Conservation (phyloP, 495 filamentous ascomycete genomes). For the Aspergillus avenaceus region DNA sequence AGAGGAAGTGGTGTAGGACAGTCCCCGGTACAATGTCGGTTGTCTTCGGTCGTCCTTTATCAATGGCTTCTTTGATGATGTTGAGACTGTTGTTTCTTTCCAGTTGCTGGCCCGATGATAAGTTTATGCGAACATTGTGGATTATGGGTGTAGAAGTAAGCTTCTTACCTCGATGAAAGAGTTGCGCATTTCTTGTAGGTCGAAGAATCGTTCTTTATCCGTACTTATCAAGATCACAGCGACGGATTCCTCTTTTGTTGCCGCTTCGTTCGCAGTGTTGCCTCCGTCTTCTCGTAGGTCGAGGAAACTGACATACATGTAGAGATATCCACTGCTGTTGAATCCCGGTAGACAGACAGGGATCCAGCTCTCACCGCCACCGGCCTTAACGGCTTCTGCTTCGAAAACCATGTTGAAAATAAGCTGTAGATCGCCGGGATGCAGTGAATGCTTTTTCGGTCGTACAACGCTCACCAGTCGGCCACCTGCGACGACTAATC, state of each 20-base stretch:
- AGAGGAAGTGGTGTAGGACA: conserved; percentile 83
- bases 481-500: conserved; percentile 89
- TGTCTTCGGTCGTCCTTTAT: conserved; percentile 62
- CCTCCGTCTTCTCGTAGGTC: conserved; percentile 34
- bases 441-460: conserved; percentile 91
- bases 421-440: conserved; percentile 91
- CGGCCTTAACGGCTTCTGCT: conserved; percentile 79
- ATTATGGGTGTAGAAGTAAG: neutral
- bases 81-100: conserved; percentile 71
- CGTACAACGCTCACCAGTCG: conserved; percentile 90
- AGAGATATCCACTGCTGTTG: conserved; percentile 95
- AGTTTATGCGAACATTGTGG: neutral
- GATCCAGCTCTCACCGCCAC: conserved; percentile 95
- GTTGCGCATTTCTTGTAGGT: conserved; percentile 80
- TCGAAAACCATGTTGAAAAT: conserved; percentile 99
- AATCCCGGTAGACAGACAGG: conserved; percentile 95
- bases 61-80: conserved; percentile 68
- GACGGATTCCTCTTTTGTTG: conserved; percentile 65
- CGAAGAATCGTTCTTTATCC: conserved; percentile 89
- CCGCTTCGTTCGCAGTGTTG: conserved; percentile 27
- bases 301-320: conserved; percentile 98
- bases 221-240: conserved; percentile 90
- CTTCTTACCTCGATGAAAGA: conserved; percentile 60
- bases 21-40: conserved; percentile 77
- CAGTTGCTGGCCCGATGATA: conserved; percentile 51